Conservation (phyloP, 345 rosid species). For the Conringia planisiliqua region DNA sequence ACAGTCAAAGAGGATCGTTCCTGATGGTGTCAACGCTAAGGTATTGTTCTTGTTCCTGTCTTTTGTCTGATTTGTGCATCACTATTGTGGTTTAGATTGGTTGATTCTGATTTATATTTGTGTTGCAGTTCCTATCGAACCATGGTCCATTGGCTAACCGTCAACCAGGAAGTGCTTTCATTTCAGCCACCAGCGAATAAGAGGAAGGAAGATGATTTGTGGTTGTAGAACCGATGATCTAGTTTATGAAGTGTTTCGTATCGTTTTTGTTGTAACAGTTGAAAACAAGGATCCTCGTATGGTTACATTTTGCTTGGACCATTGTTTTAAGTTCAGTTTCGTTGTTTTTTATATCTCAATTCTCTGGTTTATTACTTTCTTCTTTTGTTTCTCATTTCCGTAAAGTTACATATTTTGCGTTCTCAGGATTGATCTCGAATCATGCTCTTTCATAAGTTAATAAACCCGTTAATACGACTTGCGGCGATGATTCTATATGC, state of each 20-base stretch:
- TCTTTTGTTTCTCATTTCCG: not conserved
- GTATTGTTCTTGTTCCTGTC: constrained; percentile 8
- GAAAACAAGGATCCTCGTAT: constrained; percentile 16
- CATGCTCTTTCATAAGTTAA: not conserved
- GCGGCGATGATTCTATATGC: not conserved
- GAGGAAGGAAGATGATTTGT: constrained; percentile 17
- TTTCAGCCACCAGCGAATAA: constrained; percentile 23
- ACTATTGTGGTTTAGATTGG: not conserved
- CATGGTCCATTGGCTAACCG: constrained; percentile 39
- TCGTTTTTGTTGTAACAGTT: not conserved
- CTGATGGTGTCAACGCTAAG: constrained; percentile 61
- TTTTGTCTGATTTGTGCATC: not conserved
- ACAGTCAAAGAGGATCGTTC: constrained; percentile 43
- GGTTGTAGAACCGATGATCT: constrained; percentile 18
- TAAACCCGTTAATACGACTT: not conserved
- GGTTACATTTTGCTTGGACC: constrained; percentile 8
- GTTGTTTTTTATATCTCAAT: not conserved
- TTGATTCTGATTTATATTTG: not conserved
- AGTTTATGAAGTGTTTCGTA: not conserved
- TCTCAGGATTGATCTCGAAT: not conserved
- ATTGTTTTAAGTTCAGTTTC: not conserved
- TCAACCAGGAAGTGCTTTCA: constrained; percentile 45
- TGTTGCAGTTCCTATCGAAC: constrained; percentile 39
- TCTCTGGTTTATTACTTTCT: not conserved
- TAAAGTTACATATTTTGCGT: not conserved